Conservation (phyloP, 352 stramenopile species). For the Aphanomyces euteiches region DNA sequence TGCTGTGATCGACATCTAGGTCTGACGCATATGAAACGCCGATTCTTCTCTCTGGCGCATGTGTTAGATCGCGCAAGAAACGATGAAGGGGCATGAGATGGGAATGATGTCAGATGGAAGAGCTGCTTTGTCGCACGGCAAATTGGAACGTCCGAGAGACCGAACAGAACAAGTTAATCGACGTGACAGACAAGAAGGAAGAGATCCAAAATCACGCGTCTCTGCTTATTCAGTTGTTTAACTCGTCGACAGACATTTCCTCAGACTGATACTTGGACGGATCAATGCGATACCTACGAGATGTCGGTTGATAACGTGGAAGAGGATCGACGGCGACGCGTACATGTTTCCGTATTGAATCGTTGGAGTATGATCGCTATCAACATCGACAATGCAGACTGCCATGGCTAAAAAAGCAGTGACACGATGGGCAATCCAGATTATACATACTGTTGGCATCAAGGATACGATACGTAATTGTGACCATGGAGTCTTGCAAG, state of each 20-base stretch:
- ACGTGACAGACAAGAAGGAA: not conserved
- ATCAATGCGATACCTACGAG: conserved; percentile 68
- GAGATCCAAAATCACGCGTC: not conserved
- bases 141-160: conserved; percentile 1
- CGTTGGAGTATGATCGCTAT: conserved; percentile 75
- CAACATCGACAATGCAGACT: conserved; percentile 79
- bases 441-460: conserved; percentile 65
- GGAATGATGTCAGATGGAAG: not conserved
- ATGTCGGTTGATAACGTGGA: not conserved
- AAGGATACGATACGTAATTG: conserved; percentile 75
- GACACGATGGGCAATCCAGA: not conserved
- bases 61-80: too few species aligned
- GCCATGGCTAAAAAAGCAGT: conserved; percentile 54
- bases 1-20: too few species aligned
- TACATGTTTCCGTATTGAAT: conserved; percentile 85
- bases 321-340: conserved; percentile 19
- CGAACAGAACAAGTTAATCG: not conserved
- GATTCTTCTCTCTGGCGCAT: too few species aligned
- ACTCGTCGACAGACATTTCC: conserved; percentile 22
- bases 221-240: conserved; percentile 20
- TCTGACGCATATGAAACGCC: too few species aligned
- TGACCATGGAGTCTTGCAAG: conserved; percentile 78
- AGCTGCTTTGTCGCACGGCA: not conserved
- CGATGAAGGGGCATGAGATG: too few species aligned
- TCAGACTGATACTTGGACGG: conserved; percentile 62